A percentile compares a stretch with the other conserved stretches of the same genome.
Evolutionary conservation across 371 early-diverging fungal genomes (phyloP).

Genomic region (Sanchytrium tribonematis): DNA sequence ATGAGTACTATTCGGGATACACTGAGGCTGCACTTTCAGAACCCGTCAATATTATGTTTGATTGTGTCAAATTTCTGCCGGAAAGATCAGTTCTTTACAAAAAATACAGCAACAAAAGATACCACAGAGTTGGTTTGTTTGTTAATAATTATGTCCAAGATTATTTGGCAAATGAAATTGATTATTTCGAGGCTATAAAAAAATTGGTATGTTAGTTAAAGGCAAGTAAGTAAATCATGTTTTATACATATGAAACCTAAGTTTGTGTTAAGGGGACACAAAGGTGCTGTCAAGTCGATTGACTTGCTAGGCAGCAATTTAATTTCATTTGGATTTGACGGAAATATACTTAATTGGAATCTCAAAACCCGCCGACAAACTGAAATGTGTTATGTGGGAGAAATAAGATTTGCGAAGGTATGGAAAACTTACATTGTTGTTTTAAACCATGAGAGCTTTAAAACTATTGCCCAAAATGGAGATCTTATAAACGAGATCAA

Average conservation of each 20-base stretch:
- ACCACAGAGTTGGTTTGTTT: too few relatives aligned
- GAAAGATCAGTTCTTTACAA: too few relatives aligned
- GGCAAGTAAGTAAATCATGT: too few relatives aligned
- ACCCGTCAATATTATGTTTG: too few relatives aligned
- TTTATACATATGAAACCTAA: not conserved
- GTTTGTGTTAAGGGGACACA: not conserved
- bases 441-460: not conserved
- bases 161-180: too few relatives aligned
- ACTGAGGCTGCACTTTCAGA: too few relatives aligned
- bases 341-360: not conserved
- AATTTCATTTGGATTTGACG: not conserved
- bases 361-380: not conserved
- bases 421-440: not conserved
- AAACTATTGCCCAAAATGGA: not conserved
- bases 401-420: not conserved
- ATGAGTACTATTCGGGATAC: too few relatives aligned
- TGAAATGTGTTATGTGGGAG: not conserved
- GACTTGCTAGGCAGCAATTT: not conserved
- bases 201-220: too few relatives aligned
- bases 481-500: not conserved
- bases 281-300: not conserved
- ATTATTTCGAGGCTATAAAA: too few relatives aligned
- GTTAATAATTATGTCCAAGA: too few relatives aligned
- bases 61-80: too few relatives aligned
- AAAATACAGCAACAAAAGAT: too few relatives aligned